Evolutionary conservation across 2,329 filamentous ascomycete species (phyloP).

Genomic region (Aspergillus pseudoterreus): DNA sequence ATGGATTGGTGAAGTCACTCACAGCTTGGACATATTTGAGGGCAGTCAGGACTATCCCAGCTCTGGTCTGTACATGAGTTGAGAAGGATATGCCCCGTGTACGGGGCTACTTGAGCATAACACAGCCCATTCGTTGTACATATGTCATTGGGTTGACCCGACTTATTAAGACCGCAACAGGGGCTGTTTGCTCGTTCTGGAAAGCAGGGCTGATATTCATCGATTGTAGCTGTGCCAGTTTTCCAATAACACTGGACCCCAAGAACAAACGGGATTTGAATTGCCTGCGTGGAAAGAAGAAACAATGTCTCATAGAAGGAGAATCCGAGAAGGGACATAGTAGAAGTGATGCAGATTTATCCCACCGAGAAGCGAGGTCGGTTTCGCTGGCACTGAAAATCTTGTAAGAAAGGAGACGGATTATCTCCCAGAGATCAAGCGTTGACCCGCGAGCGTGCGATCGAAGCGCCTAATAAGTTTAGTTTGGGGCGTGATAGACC

Average conservation of each 20-base stretch:
- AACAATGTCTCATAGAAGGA: not conserved
- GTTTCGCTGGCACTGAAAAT: not conserved
- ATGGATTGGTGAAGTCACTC: not conserved
- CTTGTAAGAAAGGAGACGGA: not conserved
- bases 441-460: too few species aligned
- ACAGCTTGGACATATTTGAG: not conserved
- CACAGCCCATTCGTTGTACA: not conserved
- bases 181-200: not conserved
- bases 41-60: not conserved
- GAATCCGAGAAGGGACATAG: not conserved
- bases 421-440: too few species aligned
- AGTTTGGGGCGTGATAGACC: not conserved
- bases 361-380: not conserved
- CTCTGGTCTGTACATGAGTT: not conserved
- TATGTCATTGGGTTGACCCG: not conserved
- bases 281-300: not conserved
- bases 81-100: not conserved
- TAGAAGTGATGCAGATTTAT: not conserved
- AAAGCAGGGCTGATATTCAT: conserved; percentile 1
- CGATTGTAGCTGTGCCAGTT: not conserved
- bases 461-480: not conserved
- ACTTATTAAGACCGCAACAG: not conserved
- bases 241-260: not conserved
- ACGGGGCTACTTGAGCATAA: conserved; percentile 1
- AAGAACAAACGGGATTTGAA: not conserved